phyloP scores from a whole-genome alignment of 371 early-diverging fungal genomes.

The Smittium culicis region DNA sequence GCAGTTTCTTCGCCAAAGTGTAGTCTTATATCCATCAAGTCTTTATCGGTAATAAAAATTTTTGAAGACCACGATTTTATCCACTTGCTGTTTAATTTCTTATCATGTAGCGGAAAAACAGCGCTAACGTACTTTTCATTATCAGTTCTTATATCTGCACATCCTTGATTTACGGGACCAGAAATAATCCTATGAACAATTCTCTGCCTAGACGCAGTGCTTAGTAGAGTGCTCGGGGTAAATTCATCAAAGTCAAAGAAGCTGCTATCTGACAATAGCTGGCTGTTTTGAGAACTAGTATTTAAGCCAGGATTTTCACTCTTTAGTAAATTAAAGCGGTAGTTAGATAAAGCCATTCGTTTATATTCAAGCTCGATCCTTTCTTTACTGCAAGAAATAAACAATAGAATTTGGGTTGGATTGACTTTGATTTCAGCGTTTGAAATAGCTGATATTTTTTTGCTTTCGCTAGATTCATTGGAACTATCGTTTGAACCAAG shows the following conservation, averaged over 20 bases:
- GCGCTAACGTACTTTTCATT: constrained; percentile 43
- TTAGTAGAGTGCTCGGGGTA: not conserved
- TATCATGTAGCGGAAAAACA: constrained; percentile 63
- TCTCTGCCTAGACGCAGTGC: constrained; percentile 57
- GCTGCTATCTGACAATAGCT: constrained; percentile 20
- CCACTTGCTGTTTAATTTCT: constrained; percentile 61
- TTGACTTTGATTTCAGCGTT: not conserved
- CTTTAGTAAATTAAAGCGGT: not conserved
- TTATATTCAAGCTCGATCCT: constrained; percentile 6
- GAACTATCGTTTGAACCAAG: not conserved
- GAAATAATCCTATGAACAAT: constrained; percentile 59
- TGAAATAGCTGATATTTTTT: too few relatives aligned
- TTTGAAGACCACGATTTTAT: constrained; percentile 60
- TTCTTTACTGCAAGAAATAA: constrained; percentile 7
- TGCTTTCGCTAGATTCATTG: too few relatives aligned
- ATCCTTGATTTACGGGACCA: constrained; percentile 44
- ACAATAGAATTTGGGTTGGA: not conserved
- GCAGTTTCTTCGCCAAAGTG: constrained; percentile 82
- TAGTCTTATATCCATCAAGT: constrained; percentile 48
- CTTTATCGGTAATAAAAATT: constrained; percentile 51
- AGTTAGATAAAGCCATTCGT: not conserved
- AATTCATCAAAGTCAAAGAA: constrained; percentile 6
- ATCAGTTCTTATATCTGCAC: constrained; percentile 48
- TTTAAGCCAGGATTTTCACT: not conserved
- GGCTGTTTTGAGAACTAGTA: constrained; percentile 17